Conservation (phyloP, 495 filamentous ascomycete species). For the Penicillium subrubescens region DNA sequence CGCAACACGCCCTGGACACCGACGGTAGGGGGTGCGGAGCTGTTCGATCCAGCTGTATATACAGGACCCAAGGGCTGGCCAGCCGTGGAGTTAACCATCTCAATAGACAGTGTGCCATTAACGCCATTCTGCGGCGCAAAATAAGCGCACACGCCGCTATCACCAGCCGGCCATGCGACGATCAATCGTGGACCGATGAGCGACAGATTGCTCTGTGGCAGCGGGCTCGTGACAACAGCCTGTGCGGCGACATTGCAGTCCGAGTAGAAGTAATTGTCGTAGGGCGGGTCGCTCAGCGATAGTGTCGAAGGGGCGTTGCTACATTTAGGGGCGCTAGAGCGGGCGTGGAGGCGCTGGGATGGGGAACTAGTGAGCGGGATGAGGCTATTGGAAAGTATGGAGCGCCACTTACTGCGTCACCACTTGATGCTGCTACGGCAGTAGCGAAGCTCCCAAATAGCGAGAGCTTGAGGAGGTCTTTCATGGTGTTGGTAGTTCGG, state of each 20-base stretch:
- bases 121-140: constrained; percentile 55
- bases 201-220: constrained; percentile 53
- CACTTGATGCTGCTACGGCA: constrained; percentile 1
- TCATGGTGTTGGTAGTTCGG: neutral
- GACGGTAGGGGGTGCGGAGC: constrained; percentile 36
- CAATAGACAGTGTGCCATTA: constrained; percentile 56
- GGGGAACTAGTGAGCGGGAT: constrained; percentile 7
- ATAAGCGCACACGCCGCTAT: constrained; percentile 58
- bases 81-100: constrained; percentile 49
- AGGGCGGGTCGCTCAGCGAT: constrained; percentile 45
- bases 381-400: neutral
- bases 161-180: constrained; percentile 66
- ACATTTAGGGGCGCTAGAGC: constrained; percentile 12
- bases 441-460: neutral
- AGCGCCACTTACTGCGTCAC: constrained; percentile 23
- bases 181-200: constrained; percentile 58
- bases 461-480: neutral
- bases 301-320: constrained; percentile 19
- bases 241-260: constrained; percentile 59
- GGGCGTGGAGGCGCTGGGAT: neutral
- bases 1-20: constrained; percentile 54
- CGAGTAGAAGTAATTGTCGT: constrained; percentile 66
- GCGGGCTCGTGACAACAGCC: constrained; percentile 59
- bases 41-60: constrained; percentile 30
- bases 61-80: constrained; percentile 37